phyloP scores from a whole-genome alignment of 768 basidiomycete species.

The Gyrodon lividus region DNA sequence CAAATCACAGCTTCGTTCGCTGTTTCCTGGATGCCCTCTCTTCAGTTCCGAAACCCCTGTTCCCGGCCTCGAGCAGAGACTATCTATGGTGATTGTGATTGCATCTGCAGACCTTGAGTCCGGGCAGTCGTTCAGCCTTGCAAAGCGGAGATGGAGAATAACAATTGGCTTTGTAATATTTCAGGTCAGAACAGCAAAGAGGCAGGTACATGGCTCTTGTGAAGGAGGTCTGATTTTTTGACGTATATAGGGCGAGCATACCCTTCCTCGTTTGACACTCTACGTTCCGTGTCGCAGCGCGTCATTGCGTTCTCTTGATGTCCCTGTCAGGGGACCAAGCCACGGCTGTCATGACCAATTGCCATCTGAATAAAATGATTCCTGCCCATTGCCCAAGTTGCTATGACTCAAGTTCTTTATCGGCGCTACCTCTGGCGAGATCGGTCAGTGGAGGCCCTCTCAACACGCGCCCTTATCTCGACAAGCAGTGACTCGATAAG shows the following conservation, averaged over 20 bases:
- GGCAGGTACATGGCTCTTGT: slow-evolving; percentile 32
- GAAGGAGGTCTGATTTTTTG: not conserved
- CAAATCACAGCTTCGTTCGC: slow-evolving; percentile 41
- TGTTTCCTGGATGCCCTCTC: slow-evolving; percentile 45
- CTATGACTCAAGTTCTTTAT: slow-evolving; percentile 49
- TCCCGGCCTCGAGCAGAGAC: slow-evolving; percentile 36
- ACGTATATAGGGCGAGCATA: slow-evolving; percentile 51
- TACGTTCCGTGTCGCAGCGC: slow-evolving; percentile 38
- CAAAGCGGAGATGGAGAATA: slow-evolving; percentile 44
- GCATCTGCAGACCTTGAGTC: slow-evolving; percentile 41
- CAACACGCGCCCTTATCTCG: slow-evolving; percentile 50
- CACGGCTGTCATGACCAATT: slow-evolving; percentile 33
- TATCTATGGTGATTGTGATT: slow-evolving; percentile 40
- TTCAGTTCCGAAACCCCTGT: slow-evolving; percentile 2
- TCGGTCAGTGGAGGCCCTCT: slow-evolving; percentile 48
- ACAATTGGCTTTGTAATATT: slow-evolving; percentile 42
- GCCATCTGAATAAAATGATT: slow-evolving; percentile 43
- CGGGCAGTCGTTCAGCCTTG: slow-evolving; percentile 27
- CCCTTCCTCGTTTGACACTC: slow-evolving; percentile 44
- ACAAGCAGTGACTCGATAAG: slow-evolving; percentile 42
- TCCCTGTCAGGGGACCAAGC: slow-evolving; percentile 34
- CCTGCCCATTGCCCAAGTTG: slow-evolving; percentile 51
- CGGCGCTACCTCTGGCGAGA: slow-evolving; percentile 47
- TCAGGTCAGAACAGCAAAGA: slow-evolving; percentile 31
- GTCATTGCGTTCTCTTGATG: slow-evolving; percentile 24